Percentiles rank a stretch among this genome's conserved stretches.
Evolutionary conservation across 2,329 filamentous ascomycete species (phyloP).

Genomic region (Arthroderma sp.): DNA sequence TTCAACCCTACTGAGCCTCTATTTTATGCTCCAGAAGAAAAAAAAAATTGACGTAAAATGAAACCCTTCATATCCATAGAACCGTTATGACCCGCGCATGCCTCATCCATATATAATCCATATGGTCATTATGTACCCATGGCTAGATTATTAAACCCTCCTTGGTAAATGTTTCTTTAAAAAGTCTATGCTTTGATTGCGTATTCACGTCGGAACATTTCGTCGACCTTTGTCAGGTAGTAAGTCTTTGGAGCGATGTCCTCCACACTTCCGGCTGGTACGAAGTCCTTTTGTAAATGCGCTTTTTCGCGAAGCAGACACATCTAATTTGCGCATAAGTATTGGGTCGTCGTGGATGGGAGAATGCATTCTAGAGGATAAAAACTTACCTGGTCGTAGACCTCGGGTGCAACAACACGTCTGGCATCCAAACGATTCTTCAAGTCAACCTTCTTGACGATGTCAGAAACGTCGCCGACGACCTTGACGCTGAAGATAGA

Average conservation of each 20-base stretch:
- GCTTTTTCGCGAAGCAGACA: constrained; percentile 71
- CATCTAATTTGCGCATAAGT: constrained; percentile 41
- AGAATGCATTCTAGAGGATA: background rate
- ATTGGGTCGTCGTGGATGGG: constrained; percentile 7
- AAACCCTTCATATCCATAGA: background rate
- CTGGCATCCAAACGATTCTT: constrained; percentile 54
- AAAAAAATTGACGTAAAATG: background rate
- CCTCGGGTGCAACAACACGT: constrained; percentile 53
- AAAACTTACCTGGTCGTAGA: constrained; percentile 56
- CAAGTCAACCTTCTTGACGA: constrained; percentile 57
- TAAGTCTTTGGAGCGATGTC: constrained; percentile 56
- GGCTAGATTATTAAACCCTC: background rate
- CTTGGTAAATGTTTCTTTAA: background rate
- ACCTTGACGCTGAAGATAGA: constrained; percentile 57
- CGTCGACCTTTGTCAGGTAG: constrained; percentile 68
- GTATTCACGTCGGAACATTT: constrained; percentile 76
- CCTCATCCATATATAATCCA: background rate
- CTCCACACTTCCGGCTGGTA: constrained; percentile 51
- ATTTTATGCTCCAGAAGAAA: constrained; percentile 1
- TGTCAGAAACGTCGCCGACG: constrained; percentile 54
- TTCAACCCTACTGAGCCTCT: constrained; percentile 1
- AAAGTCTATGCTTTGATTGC: constrained; percentile 46
- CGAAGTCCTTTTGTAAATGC: constrained; percentile 68
- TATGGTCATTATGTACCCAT: background rate
- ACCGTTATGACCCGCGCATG: background rate